These are phyloP conservation scores for Komagataea norvegica DNA, from an alignment of 1,139 yeast genomes.

Conservation along the genomic window DNA sequence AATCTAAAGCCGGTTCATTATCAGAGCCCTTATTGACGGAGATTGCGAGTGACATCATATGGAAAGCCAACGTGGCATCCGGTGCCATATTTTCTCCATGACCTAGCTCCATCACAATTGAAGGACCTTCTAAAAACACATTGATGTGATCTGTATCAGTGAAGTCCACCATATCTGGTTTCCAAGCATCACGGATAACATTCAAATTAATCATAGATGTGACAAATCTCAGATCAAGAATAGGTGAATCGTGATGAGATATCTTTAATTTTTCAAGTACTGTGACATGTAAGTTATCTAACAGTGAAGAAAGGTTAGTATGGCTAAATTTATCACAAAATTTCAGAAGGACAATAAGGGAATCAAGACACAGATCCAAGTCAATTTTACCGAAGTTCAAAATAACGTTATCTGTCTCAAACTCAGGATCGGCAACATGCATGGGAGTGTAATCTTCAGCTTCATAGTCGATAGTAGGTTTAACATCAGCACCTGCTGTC, in stretches of 20 bases:
- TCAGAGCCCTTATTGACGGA: constrained; percentile 10
- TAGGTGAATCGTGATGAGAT: constrained; percentile 35
- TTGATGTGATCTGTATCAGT: constrained; percentile 10
- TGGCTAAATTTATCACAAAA: constrained; percentile 32
- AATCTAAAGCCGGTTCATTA: constrained; percentile 12
- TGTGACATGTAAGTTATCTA: constrained; percentile 66
- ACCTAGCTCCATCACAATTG: constrained; percentile 17
- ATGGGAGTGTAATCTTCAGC: constrained; percentile 44
- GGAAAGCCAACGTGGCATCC: constrained; percentile 16
- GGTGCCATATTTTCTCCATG: constrained; percentile 1
- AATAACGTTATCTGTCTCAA: constrained; percentile 52
- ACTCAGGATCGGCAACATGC: constrained; percentile 37
- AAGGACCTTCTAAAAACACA: constrained; percentile 14
- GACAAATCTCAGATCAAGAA: constrained; percentile 47
- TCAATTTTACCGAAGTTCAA: constrained; percentile 46
- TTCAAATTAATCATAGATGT: constrained; percentile 33
- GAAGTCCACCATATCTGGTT: constrained; percentile 1
- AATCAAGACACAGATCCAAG: constrained; percentile 36
- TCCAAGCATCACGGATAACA: constrained; percentile 12
- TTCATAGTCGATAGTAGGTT: constrained; percentile 38
- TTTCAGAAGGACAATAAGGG: constrained; percentile 32
- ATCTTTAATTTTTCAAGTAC: constrained; percentile 43
- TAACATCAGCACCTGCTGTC: constrained; percentile 19
- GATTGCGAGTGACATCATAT: constrained; percentile 11
- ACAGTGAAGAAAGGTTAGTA: constrained; percentile 36